Percentiles rank a stretch among this genome's conserved stretches.
Conservation (phyloP, 2,329 filamentous ascomycete genomes). For the Penicillium hesseltinei region DNA sequence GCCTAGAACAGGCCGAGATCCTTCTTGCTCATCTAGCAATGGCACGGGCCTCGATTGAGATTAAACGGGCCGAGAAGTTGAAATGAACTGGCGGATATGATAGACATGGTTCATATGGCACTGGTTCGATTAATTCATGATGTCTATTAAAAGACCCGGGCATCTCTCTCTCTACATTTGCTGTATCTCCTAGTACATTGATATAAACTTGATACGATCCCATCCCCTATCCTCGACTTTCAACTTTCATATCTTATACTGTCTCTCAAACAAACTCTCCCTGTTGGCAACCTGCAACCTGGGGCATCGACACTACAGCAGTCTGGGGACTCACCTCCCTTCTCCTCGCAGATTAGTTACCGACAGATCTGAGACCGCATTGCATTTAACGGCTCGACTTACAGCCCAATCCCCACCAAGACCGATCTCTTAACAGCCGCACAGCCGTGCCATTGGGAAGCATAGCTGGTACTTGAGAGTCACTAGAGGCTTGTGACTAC, state of each 20-base stretch:
- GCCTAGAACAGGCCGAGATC: neutral
- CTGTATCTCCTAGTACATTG: too few species aligned
- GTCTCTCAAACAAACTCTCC: slow-evolving; percentile 9
- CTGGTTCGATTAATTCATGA: neutral
- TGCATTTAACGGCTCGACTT: slow-evolving; percentile 17
- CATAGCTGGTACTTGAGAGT: neutral
- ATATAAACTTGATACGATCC: neutral
- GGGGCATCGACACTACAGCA: neutral
- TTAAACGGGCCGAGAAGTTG: slow-evolving; percentile 4
- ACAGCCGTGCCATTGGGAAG: neutral
- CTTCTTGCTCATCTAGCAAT: neutral
- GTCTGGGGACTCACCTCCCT: neutral
- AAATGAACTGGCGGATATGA: slow-evolving; percentile 12
- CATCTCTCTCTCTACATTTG: neutral
- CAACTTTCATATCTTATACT: neutral
- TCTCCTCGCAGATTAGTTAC: neutral
- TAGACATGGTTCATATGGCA: slow-evolving; percentile 3
- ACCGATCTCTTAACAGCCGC: neutral
- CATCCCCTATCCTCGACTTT: neutral
- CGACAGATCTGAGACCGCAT: slow-evolving; percentile 23
- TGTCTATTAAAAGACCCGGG: slow-evolving; percentile 1
- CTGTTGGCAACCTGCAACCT: neutral
- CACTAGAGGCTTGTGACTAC: too few species aligned
- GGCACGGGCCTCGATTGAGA: slow-evolving; percentile 4
- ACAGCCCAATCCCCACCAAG: slow-evolving; percentile 1